These are phyloP conservation scores for Suillus spraguei DNA, from an alignment of 768 basidiomycete genomes.

Conservation along the genomic window DNA sequence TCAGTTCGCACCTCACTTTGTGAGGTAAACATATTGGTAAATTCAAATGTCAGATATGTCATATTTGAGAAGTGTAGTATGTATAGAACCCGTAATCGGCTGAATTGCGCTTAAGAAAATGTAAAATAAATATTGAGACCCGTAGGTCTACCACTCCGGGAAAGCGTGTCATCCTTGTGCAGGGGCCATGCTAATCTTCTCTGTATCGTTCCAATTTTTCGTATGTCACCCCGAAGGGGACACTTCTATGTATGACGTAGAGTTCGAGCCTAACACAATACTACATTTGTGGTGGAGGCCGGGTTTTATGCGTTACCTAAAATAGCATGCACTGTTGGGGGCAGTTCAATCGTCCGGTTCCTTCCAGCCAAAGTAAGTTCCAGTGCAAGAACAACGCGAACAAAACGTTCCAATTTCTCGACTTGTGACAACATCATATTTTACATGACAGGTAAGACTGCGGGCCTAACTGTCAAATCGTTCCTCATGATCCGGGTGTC, in stretches of 20 bases:
- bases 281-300: not conserved
- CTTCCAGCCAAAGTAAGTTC: too few species aligned
- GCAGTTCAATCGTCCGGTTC: too few species aligned
- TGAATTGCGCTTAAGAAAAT: too few species aligned
- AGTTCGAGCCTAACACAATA: conserved; percentile 10
- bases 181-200: conserved; percentile 99
- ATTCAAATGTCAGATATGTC: too few species aligned
- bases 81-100: too few species aligned
- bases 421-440: not conserved
- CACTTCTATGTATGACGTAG: conserved; percentile 26
- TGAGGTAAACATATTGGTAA: too few species aligned
- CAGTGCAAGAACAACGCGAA: too few species aligned
- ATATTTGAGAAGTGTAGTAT: too few species aligned
- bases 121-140: conserved; percentile 43
- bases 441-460: not conserved
- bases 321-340: not conserved
- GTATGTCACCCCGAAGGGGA: conserved; percentile 93
- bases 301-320: not conserved
- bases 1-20: too few species aligned
- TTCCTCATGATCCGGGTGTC: not conserved
- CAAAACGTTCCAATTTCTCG: not conserved
- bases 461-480: not conserved
- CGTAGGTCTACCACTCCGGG: conserved; percentile 79
- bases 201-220: conserved; percentile 99
- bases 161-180: conserved; percentile 99